Evolutionary conservation across 257 asterid species (phyloP), one percentile per base, ranked within the genome.

Genomic region (Paulownia fortunei): DNA sequence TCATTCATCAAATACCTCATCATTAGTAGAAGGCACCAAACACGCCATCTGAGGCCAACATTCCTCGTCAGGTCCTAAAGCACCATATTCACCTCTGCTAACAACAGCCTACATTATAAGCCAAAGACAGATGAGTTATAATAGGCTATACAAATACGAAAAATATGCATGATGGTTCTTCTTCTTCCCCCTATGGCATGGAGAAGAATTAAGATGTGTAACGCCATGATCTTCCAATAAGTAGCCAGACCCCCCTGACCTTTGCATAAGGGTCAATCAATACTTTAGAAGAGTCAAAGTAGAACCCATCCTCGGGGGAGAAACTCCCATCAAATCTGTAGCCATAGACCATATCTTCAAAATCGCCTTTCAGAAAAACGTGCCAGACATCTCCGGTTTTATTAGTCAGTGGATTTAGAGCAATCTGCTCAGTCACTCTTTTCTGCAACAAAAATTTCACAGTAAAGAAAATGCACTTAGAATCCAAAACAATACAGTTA

Each of bases 361-460:
- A 86, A 81, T 92, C 91, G n/a, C 98, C 99, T 88, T 87, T 88
- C 82, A 96, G 73, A 78, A 92, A 88, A 34, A 92, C 90, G 63
- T 96, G 99, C 99, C 99, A 96, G 47, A 93, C 94, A 77, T 92
- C 99, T 81, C 99, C 99, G 21, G 99, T 96, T 87, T 73, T 96
- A 76, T 96, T 92, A 51, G 80, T 90, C 71, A 84, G 60, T 18
- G 96, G 97, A 86, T 87, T 84, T 59, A 95, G 81, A 72, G 61
- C 73, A 56, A 93, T 92, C 85, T 93, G 85, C 87, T 90, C 92
- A 9, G 89, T 85, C 88, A 93, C 97, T 79, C 88, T 93, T 79
- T 88, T 87, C 99, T 95, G 96, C 86, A 85, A 47, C 56, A 69
- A 56, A 37, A 78, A 72, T n/a, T 32, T 55, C 68, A 63, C 36